Conservation (phyloP, 306 rosid species). For the Albizia julibrissin region DNA sequence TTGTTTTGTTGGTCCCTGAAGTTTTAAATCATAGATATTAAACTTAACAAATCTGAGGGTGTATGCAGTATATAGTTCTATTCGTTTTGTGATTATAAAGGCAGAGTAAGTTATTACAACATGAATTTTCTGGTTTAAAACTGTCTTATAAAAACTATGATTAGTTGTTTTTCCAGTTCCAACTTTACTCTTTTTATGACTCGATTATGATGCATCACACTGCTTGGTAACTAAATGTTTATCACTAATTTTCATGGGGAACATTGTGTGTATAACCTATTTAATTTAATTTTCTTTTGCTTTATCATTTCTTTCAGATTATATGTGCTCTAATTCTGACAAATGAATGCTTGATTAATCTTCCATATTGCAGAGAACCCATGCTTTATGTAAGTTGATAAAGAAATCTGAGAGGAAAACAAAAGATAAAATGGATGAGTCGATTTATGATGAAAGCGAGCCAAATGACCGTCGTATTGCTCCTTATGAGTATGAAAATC, state of each 20-base stretch:
- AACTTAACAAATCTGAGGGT: too few species aligned
- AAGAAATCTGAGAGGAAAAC: conserved; percentile 32
- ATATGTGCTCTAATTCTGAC: not conserved
- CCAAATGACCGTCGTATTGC: not conserved
- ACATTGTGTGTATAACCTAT: not conserved
- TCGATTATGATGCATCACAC: too few species aligned
- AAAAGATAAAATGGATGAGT: conserved; percentile 5
- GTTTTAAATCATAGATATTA: not conserved
- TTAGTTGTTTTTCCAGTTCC: too few species aligned
- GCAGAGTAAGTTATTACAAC: too few species aligned
- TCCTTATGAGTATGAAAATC: conserved; percentile 4
- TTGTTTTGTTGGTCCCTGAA: too few species aligned
- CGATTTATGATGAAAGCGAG: conserved; percentile 15
- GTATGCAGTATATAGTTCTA: not conserved
- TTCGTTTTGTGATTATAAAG: too few species aligned
- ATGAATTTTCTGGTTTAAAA: too few species aligned
- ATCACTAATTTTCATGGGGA: not conserved
- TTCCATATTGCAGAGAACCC: conserved; percentile 43
- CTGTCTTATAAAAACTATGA: too few species aligned
- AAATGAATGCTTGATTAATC: not conserved
- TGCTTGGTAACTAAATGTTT: not conserved
- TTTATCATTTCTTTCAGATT: not conserved
- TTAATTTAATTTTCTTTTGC: not conserved
- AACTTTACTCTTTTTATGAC: too few species aligned
- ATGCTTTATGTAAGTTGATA: conserved; percentile 52